Base-by-base conservation (phyloP, 176 grass and related monocot genomes). In the Aegilops tauschii region DNA sequence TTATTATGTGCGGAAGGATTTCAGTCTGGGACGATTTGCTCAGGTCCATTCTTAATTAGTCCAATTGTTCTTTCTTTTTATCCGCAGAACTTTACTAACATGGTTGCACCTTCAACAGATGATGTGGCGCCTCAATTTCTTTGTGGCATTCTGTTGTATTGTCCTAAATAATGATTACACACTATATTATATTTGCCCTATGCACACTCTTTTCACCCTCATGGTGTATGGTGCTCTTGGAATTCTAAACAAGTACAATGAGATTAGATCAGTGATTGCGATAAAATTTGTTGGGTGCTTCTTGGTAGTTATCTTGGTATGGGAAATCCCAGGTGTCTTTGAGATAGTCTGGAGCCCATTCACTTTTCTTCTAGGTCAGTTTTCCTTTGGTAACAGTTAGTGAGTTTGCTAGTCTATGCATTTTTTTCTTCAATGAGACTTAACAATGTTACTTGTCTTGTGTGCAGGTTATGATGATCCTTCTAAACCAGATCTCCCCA, bases 51-150 rank as follows among this genome's bases (percentile, higher is more conserved):
- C 49, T 62, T 77, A 56, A 49, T 49, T 50, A 61, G 34, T 75
- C 73, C 69, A 69, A 45, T 52, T 35, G 27, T 42, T 90, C 34
- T 73, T 79, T 9, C 42, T 82, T 82, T 73, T 75, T 86, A 54
- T 64, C 80, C 84, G 40, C 59, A 36, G 34, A 82, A 59, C 67
- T 47, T 74, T 56, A 23, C 80, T 85, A 13, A 89, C 69, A 72
- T 79, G 13, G 65, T 50, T 88, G 25, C 81, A 86, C 81, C 80
- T 90, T 87, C 49, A 88, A 89, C 94, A 99, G 97, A 99, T 99
- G 97, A 99, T 99, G 97, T 99, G 97, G 97, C 92, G 97, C 66
- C 94, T 96, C 70, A 99, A 99, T 78, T 94, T 99, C 78, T 94
- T 99, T 69, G 97, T 99, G 77, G 88, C 91, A 77, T 91, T 99